phyloP scores from a whole-genome alignment of 129 eudicot species.

The Cynara cardunculus region DNA sequence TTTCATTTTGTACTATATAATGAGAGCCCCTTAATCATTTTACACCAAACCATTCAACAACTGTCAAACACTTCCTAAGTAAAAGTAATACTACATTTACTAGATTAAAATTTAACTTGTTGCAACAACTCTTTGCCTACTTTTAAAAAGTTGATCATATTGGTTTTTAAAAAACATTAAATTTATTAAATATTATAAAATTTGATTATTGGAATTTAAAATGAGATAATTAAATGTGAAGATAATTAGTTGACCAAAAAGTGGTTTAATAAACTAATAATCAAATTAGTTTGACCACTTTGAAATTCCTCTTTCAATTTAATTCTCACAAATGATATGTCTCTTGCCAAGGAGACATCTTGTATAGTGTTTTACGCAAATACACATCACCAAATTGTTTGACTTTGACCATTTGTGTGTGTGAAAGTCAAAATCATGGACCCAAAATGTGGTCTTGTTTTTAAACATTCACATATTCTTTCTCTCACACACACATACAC shows the following conservation, averaged over 20 bases:
- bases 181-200: too few relatives aligned
- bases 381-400: slow-evolving; percentile 6
- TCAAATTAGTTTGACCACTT: slow-evolving; percentile 13
- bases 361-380: slow-evolving; percentile 10
- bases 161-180: too few relatives aligned
- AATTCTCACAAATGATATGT: slow-evolving; percentile 14
- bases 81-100: too few relatives aligned
- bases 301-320: neutral
- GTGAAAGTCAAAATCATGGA: slow-evolving; percentile 21
- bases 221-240: neutral
- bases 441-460: neutral
- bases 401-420: slow-evolving; percentile 25
- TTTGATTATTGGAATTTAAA: too few relatives aligned
- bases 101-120: too few relatives aligned
- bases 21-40: too few relatives aligned
- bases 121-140: neutral
- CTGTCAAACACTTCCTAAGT: too few relatives aligned
- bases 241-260: slow-evolving; percentile 14
- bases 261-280: slow-evolving; percentile 3
- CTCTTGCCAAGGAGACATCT: slow-evolving; percentile 23
- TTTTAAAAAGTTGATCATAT: neutral
- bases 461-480: neutral
- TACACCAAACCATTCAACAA: too few relatives aligned
- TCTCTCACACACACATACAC: neutral
- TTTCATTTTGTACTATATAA: too few relatives aligned